These are phyloP conservation scores for Debaryomyces maramus DNA, from an alignment of 805 yeast species.

Conservation along the genomic window DNA sequence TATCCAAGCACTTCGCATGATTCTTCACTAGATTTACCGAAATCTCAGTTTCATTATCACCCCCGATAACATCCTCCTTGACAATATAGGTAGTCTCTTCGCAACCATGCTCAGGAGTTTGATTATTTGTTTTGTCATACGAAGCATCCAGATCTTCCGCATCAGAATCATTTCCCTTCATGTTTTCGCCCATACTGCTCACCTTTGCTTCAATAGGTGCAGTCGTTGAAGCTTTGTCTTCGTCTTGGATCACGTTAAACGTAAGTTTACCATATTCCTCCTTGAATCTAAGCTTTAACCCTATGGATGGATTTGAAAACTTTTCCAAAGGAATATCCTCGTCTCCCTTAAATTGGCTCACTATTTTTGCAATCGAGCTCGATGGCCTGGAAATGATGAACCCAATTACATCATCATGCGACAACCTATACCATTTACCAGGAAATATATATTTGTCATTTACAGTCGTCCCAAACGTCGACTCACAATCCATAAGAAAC, in stretches of 20 bases:
- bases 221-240: too few species aligned
- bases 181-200: not conserved
- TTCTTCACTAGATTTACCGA: too few species aligned
- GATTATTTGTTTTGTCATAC: too few species aligned
- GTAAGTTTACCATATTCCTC: not conserved
- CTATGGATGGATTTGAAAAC: slow-evolving; percentile 23
- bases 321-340: slow-evolving; percentile 16
- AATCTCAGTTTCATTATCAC: too few species aligned
- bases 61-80: too few species aligned
- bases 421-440: slow-evolving; percentile 14
- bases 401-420: slow-evolving; percentile 31
- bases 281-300: slow-evolving; percentile 16
- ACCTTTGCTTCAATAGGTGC: not conserved
- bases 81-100: too few species aligned
- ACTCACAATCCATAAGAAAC: slow-evolving; percentile 28
- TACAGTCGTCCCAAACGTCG: slow-evolving; percentile 42
- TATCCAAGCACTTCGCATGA: too few species aligned
- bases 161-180: not conserved
- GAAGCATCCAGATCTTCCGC: not conserved
- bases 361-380: slow-evolving; percentile 14
- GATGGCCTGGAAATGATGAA: slow-evolving; percentile 37
- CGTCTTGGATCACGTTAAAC: not conserved
- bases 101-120: too few species aligned
- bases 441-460: slow-evolving; percentile 27
- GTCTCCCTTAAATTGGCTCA: slow-evolving; percentile 8